phyloP scores from a whole-genome alignment of 2,329 filamentous ascomycete genomes.

The Cadophora luteo-olivacea region DNA sequence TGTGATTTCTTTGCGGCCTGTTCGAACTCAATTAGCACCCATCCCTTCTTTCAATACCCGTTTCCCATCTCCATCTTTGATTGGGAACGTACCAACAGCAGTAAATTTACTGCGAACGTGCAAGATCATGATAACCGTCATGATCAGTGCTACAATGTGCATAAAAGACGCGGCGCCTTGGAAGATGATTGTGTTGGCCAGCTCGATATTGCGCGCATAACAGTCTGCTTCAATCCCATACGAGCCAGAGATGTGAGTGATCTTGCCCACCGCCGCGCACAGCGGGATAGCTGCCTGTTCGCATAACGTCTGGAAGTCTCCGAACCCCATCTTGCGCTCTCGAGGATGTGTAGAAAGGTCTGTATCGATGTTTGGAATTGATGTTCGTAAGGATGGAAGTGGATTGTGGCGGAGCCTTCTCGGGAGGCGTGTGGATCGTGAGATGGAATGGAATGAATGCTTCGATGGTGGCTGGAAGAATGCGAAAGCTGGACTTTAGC shows the following conservation, averaged over 20 bases:
- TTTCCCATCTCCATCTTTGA: background rate
- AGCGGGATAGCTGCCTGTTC: slow-evolving; percentile 83
- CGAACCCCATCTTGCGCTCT: slow-evolving; percentile 73
- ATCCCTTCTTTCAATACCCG: background rate
- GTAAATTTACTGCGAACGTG: slow-evolving; percentile 98
- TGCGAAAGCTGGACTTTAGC: slow-evolving; percentile 19
- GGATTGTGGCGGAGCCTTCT: slow-evolving; percentile 23
- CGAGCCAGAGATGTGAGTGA: slow-evolving; percentile 69
- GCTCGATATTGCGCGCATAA: slow-evolving; percentile 92
- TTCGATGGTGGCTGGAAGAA: slow-evolving; percentile 3
- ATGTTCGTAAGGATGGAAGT: slow-evolving; percentile 24
- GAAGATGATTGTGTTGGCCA: slow-evolving; percentile 99
- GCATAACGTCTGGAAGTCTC: slow-evolving; percentile 89
- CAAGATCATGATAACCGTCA: slow-evolving; percentile 97
- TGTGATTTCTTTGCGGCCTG: slow-evolving; percentile 72
- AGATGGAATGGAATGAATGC: slow-evolving; percentile 15
- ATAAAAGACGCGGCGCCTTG: slow-evolving; percentile 89
- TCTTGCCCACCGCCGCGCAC: slow-evolving; percentile 83
- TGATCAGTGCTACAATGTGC: slow-evolving; percentile 87
- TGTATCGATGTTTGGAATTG: slow-evolving; percentile 30
- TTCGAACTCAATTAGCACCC: slow-evolving; percentile 26
- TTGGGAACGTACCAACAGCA: slow-evolving; percentile 76
- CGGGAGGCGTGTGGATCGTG: slow-evolving; percentile 19
- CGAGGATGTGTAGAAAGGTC: background rate
- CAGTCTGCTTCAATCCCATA: slow-evolving; percentile 87